Percentiles rank a stretch among this genome's conserved stretches.
These are phyloP conservation scores for Westerdykella aurantiaca DNA, from an alignment of 2,329 filamentous ascomycete species.

Conservation along the genomic window DNA sequence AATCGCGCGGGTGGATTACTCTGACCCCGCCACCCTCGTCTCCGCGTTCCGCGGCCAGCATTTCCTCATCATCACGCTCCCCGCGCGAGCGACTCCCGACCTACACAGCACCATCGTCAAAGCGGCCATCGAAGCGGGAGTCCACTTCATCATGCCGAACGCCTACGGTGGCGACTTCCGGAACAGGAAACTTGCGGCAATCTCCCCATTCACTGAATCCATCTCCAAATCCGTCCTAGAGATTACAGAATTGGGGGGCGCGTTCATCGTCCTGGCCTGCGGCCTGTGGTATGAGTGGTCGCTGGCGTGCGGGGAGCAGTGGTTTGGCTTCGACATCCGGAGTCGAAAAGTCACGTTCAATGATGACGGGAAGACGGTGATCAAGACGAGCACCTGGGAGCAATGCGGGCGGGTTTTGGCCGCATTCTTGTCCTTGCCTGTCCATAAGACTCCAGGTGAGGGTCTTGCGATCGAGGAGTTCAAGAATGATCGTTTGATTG, in stretches of 20 bases:
- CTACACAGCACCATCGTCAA: conserved; percentile 26
- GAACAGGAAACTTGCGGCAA: conserved; percentile 11
- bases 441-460: conserved; percentile 12
- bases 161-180: conserved; percentile 27
- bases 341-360: conserved; percentile 34
- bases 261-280: conserved; percentile 20
- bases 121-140: conserved; percentile 35
- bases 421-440: conserved; percentile 35
- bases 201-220: conserved; percentile 1
- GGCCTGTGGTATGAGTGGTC: conserved; percentile 39
- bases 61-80: conserved; percentile 38
- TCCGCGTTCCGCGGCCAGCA: conserved; percentile 35
- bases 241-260: conserved; percentile 22
- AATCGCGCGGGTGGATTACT: conserved; percentile 45
- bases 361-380: conserved; percentile 52
- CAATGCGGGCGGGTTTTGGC: conserved; percentile 54
- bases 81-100: conserved; percentile 19
- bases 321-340: conserved; percentile 36
- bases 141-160: conserved; percentile 39
- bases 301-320: conserved; percentile 19
- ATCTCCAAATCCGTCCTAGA: conserved; percentile 14
- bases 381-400: conserved; percentile 55
- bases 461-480: conserved; percentile 36
- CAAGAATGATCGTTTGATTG: conserved; percentile 47
- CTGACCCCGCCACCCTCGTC: conserved; percentile 35